Base-by-base conservation (phyloP, 768 basidiomycete genomes). In the Pseudohyphozyma bogoriensis region DNA sequence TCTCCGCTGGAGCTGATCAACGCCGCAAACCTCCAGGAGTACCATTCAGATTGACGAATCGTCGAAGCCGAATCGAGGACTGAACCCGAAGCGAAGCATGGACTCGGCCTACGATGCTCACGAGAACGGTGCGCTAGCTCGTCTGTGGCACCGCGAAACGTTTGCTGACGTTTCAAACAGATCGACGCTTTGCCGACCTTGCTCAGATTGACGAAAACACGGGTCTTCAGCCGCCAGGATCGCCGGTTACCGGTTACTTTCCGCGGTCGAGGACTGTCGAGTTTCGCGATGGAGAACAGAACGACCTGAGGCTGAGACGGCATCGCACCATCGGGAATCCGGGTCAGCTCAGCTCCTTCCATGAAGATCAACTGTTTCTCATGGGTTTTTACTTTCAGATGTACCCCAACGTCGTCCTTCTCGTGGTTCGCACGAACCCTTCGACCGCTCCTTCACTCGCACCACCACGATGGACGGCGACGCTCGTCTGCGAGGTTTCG, bases 401-500 rank as follows among this genome's bases (percentile, higher is more conserved):
- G n/a, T n/a, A n/a, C n/a, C n/a, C n/a, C n/a, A n/a, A n/a, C n/a
- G n/a, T n/a, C n/a, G n/a, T n/a, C n/a, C n/a, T n/a, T n/a, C n/a
- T n/a, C n/a, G n/a, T n/a, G n/a, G n/a, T n/a, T n/a, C n/a, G n/a
- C 2, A 42, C n/a, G 52, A 59, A n/a, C 53, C 66, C 4, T 26
- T 67, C n/a, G 62, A 59, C 13, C 59, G 62, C 6, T 61, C 62
- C 2, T 44, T n/a, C 18, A 67, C 65, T 0, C 28, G 39, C 31
- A 39, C 40, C 15, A 13, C 33, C 22, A 55, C 55, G 28, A 39
- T 33, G 18, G 26, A 51, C 36, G 33, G 40, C 29, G 32, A 10
- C 7, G 62, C 62, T 2, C 37, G 55, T 24, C 44, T 45, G 20
- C 24, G 53, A 0, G 69, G 71, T 18, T 68, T 74, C 65, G 70